These are phyloP conservation scores for Durio zibethinus DNA, from an alignment of 345 rosid genomes.

Conservation along the genomic window DNA sequence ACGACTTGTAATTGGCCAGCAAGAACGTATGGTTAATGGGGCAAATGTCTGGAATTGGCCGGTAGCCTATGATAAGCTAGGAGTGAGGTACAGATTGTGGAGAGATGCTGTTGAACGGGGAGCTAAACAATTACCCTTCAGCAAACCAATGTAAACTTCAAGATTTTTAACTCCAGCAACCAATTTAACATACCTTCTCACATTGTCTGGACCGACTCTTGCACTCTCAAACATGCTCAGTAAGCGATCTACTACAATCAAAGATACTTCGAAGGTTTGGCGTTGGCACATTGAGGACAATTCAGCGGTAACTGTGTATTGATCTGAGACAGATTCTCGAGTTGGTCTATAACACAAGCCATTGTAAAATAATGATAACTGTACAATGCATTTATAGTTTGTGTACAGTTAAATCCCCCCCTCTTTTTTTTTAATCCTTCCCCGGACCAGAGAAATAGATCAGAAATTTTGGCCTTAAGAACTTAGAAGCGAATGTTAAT, in stretches of 20 bases:
- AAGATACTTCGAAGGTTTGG: not conserved
- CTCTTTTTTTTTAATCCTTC: not conserved
- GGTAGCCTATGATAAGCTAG: slow-evolving; percentile 87
- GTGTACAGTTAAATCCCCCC: slow-evolving; percentile 39
- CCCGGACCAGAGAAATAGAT: not conserved
- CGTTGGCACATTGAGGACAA: slow-evolving; percentile 3
- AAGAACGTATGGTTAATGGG: slow-evolving; percentile 86
- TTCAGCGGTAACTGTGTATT: slow-evolving; percentile 20
- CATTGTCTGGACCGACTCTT: slow-evolving; percentile 2
- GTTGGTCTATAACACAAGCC: slow-evolving; percentile 7
- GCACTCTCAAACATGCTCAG: not conserved
- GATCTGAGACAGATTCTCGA: slow-evolving; percentile 18
- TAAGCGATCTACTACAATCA: not conserved
- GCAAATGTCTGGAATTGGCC: slow-evolving; percentile 91
- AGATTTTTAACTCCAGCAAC: not conserved
- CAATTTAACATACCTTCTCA: slow-evolving; percentile 17
- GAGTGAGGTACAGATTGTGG: slow-evolving; percentile 92
- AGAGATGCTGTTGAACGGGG: slow-evolving; percentile 72
- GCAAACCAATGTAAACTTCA: slow-evolving; percentile 33
- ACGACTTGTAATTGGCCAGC: slow-evolving; percentile 84
- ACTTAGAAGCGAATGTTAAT: not conserved
- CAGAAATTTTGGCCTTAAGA: not conserved
- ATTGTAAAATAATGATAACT: slow-evolving; percentile 28
- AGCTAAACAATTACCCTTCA: slow-evolving; percentile 60
- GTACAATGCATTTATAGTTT: slow-evolving; percentile 26